Base-by-base conservation (phyloP, 2,329 filamentous ascomycete genomes). In the Ceratocystis huliohia region DNA sequence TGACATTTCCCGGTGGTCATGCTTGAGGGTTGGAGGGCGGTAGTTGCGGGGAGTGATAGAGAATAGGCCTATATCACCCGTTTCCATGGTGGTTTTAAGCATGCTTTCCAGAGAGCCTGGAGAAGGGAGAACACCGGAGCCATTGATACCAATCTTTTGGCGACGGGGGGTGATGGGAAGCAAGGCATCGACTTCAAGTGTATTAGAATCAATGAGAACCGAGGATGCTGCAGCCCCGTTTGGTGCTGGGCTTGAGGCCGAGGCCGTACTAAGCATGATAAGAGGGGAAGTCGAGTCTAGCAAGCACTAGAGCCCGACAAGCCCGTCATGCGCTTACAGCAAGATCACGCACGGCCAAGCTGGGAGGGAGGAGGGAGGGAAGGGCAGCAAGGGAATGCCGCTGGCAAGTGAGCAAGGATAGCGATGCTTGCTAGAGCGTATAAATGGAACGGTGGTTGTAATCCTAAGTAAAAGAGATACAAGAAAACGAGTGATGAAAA, bases 31-130 rank as follows among this genome's bases (percentile, higher is more conserved):
- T 1, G 66, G 66, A 20, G 64, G 61, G 10, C 66, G 64, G 53
- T 68, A 68, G 64, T 66, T 65, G 37, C 63, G 65, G 33, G 79
- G 76, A 61, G 76, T 78, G 70, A 84, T 82, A 64, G 81, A 83
- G 72, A 85, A 86, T 63, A 82, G 74, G 3, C 83, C 83, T 69
- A 85, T 84, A 70, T 87, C 83, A n/a, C 84, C 84, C 7, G 83
- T 85, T 71, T 87, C 84, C 0, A 84, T 86, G 1, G 82, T 85
- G 2, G 81, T 86, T 74, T 82, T 86, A 67, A 87, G 76, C 84
- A 87, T 86, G 72, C 82, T 81, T 70, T 84, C 80, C n/a, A 86
- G 74, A 1, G 81, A 81, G 4, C 80, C 82, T 0, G 82, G 81
- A 0, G 77, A 81, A 59, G 74, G 76, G 15, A 80, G 75, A 63